Evolutionary conservation across 2,329 filamentous ascomycete species (phyloP).

Genomic region (Hypoxylon rubiginosum): DNA sequence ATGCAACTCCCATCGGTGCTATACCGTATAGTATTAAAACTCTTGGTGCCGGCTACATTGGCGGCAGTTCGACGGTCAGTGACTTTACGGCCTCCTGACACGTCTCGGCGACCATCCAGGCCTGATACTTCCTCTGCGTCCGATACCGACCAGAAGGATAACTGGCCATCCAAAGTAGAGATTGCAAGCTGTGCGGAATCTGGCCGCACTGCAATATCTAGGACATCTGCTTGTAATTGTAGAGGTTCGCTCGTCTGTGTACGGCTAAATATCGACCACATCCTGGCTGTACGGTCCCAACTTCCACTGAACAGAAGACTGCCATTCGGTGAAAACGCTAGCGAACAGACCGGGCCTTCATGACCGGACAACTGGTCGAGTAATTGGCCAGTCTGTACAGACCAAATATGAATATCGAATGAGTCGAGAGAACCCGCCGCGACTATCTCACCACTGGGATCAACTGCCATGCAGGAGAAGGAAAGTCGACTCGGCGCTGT

Average conservation of each 20-base stretch:
- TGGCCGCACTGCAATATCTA: slow-evolving; percentile 87
- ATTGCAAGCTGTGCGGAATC: slow-evolving; percentile 93
- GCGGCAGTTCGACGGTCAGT: slow-evolving; percentile 91
- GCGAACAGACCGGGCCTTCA: slow-evolving; percentile 89
- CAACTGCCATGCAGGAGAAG: slow-evolving; percentile 95
- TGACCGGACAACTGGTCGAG: slow-evolving; percentile 92
- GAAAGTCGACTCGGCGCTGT: slow-evolving; percentile 92
- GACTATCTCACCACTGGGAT: slow-evolving; percentile 95
- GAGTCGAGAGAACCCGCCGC: slow-evolving; percentile 96
- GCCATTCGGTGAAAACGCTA: slow-evolving; percentile 91
- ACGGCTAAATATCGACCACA: slow-evolving; percentile 95
- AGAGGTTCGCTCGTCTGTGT: slow-evolving; percentile 96
- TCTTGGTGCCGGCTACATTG: slow-evolving; percentile 90
- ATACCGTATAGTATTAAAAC: slow-evolving; percentile 88
- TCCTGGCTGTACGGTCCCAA: slow-evolving; percentile 94
- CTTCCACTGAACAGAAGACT: slow-evolving; percentile 88
- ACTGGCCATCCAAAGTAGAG: slow-evolving; percentile 91
- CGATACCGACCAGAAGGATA: slow-evolving; percentile 94
- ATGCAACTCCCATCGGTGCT: slow-evolving; percentile 93
- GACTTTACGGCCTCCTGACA: slow-evolving; percentile 90
- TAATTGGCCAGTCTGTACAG: slow-evolving; percentile 95
- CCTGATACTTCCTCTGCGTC: slow-evolving; percentile 89
- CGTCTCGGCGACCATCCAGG: slow-evolving; percentile 90
- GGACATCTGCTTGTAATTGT: slow-evolving; percentile 90
- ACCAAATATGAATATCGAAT: slow-evolving; percentile 98